Conservation (phyloP, 305 asterid species). For the Fraxinus sp. region DNA sequence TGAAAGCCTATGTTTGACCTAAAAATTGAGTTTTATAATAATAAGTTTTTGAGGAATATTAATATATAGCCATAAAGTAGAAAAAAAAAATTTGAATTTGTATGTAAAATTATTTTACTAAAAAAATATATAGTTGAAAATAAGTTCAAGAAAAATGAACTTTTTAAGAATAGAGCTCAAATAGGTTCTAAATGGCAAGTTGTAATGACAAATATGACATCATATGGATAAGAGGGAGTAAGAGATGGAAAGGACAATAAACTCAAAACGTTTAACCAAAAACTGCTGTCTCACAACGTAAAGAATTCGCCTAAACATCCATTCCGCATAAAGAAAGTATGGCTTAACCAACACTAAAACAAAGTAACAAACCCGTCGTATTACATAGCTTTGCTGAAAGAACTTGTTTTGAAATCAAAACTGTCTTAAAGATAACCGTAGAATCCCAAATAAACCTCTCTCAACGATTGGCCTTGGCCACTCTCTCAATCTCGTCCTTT, state of each 20-base stretch:
- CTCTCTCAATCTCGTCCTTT: constrained; percentile 46
- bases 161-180: too few species aligned
- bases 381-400: neutral
- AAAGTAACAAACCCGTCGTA: neutral
- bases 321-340: neutral
- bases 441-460: neutral
- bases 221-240: neutral
- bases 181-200: too few species aligned
- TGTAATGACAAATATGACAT: too few species aligned
- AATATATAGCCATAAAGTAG: too few species aligned
- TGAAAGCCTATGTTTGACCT: too few species aligned
- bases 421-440: neutral
- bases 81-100: too few species aligned
- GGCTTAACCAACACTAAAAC: neutral
- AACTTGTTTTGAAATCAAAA: neutral
- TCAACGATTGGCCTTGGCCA: constrained; percentile 44
- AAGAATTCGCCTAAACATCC: neutral
- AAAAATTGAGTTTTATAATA: too few species aligned
- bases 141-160: too few species aligned
- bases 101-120: too few species aligned
- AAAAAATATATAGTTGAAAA: too few species aligned
- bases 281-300: neutral
- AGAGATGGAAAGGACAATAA: neutral
- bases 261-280: neutral
- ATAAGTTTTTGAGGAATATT: too few species aligned